These are phyloP conservation scores for Nematocida sp. DNA, from an alignment of 371 early-diverging fungal genomes.

Conservation along the genomic window DNA sequence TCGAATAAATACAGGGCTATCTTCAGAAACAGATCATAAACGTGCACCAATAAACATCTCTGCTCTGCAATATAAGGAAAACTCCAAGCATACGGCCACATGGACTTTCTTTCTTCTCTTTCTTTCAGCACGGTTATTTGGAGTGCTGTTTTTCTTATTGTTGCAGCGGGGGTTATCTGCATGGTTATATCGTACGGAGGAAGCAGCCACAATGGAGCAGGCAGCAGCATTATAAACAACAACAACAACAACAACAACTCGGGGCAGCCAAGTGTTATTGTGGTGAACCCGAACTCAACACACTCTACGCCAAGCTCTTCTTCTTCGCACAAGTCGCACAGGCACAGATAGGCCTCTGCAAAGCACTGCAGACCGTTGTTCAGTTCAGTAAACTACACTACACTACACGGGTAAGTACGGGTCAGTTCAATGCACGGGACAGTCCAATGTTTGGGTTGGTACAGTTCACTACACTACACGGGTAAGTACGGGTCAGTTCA, in stretches of 20 bases:
- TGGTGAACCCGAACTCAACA: constrained; percentile 3
- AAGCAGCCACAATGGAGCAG: neutral
- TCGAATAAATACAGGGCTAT: constrained; percentile 44
- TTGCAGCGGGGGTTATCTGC: constrained; percentile 19
- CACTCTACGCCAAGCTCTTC: neutral
- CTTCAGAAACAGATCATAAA: constrained; percentile 15
- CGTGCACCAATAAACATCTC: neutral
- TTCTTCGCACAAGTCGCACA: neutral
- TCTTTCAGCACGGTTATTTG: neutral
- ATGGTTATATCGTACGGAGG: constrained; percentile 17
- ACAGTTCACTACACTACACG: neutral
- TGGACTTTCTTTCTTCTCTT: neutral
- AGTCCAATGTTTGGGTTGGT: neutral
- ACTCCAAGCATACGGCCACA: neutral
- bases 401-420: too few species aligned
- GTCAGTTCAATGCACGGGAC: too few species aligned
- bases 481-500: too few species aligned
- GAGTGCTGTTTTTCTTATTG: neutral
- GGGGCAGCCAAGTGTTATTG: constrained; percentile 14
- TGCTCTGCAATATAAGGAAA: neutral
- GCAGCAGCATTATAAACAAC: constrained; percentile 27
- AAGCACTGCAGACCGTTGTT: neutral
- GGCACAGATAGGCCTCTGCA: neutral
- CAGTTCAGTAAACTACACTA: too few species aligned
- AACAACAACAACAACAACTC: constrained; percentile 49